Evolutionary conservation across 2,329 filamentous ascomycete genomes (phyloP), one percentile per base, ranked within the genome.

Genomic region (Sarocladium oryzae): DNA sequence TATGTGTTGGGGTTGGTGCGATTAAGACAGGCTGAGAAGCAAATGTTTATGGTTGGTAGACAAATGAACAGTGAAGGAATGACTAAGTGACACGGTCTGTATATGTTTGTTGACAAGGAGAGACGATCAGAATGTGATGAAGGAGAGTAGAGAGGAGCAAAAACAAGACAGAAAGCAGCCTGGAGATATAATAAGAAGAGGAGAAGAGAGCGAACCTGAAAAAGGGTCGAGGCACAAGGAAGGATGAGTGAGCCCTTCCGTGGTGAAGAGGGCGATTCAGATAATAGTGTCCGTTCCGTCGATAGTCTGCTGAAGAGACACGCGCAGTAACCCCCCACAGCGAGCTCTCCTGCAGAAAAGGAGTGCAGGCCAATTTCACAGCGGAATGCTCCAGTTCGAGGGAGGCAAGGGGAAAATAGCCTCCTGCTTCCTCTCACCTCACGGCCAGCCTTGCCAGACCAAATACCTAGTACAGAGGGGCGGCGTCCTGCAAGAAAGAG

Each of bases 231-330:
- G n/a, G 15, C 10, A 21, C 16, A 13, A 8, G n/a, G 8, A 33
- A 48, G 26, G 26, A 33, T 26, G 15, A 32, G n/a, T 15, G 20
- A 20, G 26, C 24, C 43, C 43, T 33, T 26, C 40, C 26, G 43
- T 48, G 26, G 43, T 32, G 43, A 21, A 20, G 26, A 48, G 43
- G 43, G 43, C 43, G 43, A 33, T 26, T 48, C 43, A 33, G 28
- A 48, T 32, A 33, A 33, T 48, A 30, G 26, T 33, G 43, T 33
- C 43, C 43, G 40, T 43, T 26, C 40, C 20, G 40, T 18, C 40
- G 43, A 48, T 48, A 48, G 43, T 33, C 43, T 48, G 43, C 26
- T 48, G 43, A 48, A 48, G 43, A 48, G 24, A 33, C 43, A 48
- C 28, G 21, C 40, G 28, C 26, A 30, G 13, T 7, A 4, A 4